Conservation (phyloP, 2,329 filamentous ascomycete genomes). For the Cucurbitaria berberidis region DNA sequence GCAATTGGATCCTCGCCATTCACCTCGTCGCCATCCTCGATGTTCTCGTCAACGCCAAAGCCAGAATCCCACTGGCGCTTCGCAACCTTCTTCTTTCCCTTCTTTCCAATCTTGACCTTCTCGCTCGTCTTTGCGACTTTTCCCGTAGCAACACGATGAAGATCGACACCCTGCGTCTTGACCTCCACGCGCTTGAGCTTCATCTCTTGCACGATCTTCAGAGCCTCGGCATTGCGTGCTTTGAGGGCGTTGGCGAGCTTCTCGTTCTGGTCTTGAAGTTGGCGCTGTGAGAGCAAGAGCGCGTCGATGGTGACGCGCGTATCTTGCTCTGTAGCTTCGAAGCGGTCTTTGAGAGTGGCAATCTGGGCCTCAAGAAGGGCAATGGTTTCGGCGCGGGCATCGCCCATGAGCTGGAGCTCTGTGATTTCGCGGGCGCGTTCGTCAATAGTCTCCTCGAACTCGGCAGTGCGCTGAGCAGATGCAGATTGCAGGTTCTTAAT, state of each 20-base stretch:
- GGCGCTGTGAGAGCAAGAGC: constrained; percentile 34
- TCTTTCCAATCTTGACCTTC: constrained; percentile 43
- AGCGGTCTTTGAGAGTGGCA: constrained; percentile 41
- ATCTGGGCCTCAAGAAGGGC: constrained; percentile 38
- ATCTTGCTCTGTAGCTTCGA: constrained; percentile 36
- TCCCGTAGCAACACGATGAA: constrained; percentile 37
- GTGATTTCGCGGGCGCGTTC: constrained; percentile 41
- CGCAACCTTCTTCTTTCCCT: constrained; percentile 33
- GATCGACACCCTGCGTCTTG: constrained; percentile 30
- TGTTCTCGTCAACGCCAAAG: constrained; percentile 36
- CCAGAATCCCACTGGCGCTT: constrained; percentile 44
- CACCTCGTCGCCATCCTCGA: constrained; percentile 22
- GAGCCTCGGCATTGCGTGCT: constrained; percentile 35
- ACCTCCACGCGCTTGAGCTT: constrained; percentile 42
- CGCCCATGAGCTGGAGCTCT: constrained; percentile 43
- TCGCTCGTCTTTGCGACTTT: constrained; percentile 41
- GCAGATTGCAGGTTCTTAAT: constrained; percentile 44
- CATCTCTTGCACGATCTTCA: constrained; percentile 42
- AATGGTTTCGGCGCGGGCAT: constrained; percentile 42
- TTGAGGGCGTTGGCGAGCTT: constrained; percentile 32
- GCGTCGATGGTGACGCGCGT: constrained; percentile 40
- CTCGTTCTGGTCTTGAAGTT: constrained; percentile 41
- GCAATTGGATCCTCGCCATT: constrained; percentile 22
- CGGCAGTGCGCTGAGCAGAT: constrained; percentile 25
- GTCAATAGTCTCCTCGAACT: constrained; percentile 33